These are phyloP conservation scores for Moesziomyces antarcticus DNA, from an alignment of 1,284 basidiomycete genomes.

Conservation along the genomic window DNA sequence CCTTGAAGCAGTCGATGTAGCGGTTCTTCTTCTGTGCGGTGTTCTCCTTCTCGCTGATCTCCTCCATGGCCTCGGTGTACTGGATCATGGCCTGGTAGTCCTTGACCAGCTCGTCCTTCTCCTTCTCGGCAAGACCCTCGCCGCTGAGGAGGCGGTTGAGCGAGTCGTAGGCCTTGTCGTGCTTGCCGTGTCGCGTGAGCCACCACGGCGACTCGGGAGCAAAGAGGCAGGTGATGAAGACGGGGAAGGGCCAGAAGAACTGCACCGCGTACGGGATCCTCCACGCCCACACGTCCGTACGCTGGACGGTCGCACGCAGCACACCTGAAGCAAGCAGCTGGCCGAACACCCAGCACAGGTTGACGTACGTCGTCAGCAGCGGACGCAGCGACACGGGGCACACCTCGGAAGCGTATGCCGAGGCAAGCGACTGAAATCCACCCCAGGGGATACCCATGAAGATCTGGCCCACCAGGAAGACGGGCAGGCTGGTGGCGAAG, in stretches of 20 bases:
- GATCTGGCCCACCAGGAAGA: slow-evolving; percentile 68
- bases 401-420: slow-evolving; percentile 71
- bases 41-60: slow-evolving; percentile 69
- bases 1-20: slow-evolving; percentile 71
- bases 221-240: slow-evolving; percentile 64
- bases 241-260: slow-evolving; percentile 68
- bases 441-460: slow-evolving; percentile 70
- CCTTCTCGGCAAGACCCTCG: slow-evolving; percentile 53
- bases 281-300: slow-evolving; percentile 66
- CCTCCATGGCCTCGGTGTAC: slow-evolving; percentile 70
- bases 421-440: slow-evolving; percentile 70
- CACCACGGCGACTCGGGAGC: slow-evolving; percentile 70
- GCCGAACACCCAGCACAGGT: slow-evolving; percentile 71
- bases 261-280: slow-evolving; percentile 69
- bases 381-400: slow-evolving; percentile 70
- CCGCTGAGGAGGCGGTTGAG: slow-evolving; percentile 68
- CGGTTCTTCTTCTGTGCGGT: slow-evolving; percentile 61
- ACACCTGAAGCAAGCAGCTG: slow-evolving; percentile 69
- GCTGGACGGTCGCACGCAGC: slow-evolving; percentile 64
- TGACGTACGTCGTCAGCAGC: slow-evolving; percentile 71
- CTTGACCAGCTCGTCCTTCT: slow-evolving; percentile 69
- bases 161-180: slow-evolving; percentile 69
- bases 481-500: slow-evolving; percentile 68
- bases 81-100: slow-evolving; percentile 70
- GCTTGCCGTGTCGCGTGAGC: slow-evolving; percentile 70